Percentiles rank a stretch among this genome's conserved stretches.
Evolutionary conservation across 208 protist genomes (phyloP).

Genomic region (Acanthamoeba divionensis): DNA sequence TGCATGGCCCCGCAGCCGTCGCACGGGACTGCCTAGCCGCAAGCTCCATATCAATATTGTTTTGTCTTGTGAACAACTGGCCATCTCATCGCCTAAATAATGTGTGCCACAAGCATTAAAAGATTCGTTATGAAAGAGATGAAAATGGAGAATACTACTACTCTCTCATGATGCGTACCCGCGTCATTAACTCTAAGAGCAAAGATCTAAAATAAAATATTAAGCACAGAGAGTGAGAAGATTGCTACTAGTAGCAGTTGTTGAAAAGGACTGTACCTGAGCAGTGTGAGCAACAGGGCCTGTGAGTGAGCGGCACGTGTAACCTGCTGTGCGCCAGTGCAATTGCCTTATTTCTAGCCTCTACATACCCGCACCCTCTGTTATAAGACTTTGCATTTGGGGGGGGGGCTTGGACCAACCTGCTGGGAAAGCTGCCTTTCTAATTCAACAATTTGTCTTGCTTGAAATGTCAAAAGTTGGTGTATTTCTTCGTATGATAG

Average conservation of each 20-base stretch:
- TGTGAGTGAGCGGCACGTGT: slow-evolving; percentile 21
- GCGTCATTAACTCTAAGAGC: slow-evolving; percentile 14
- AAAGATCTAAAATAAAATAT: too few species aligned
- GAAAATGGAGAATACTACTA: neutral
- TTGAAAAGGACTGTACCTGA: too few species aligned
- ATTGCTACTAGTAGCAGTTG: too few species aligned
- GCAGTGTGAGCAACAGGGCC: slow-evolving; percentile 16
- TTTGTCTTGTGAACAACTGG: neutral
- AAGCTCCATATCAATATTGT: slow-evolving; percentile 45
- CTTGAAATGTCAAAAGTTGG: slow-evolving; percentile 21
- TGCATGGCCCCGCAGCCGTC: slow-evolving; percentile 17
- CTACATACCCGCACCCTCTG: neutral
- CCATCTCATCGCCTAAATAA: neutral
- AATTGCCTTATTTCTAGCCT: slow-evolving; percentile 21
- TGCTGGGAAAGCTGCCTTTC: slow-evolving; percentile 39
- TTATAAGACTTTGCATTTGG: neutral
- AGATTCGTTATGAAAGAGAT: neutral
- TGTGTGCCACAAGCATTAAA: neutral
- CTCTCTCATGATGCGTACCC: neutral
- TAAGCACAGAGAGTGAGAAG: too few species aligned
- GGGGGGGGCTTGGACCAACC: neutral
- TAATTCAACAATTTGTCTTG: slow-evolving; percentile 20
- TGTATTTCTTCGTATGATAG: neutral
- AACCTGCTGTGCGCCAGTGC: slow-evolving; percentile 22
- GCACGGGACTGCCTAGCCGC: neutral